Evolutionary conservation across 805 yeast genomes (phyloP).

Genomic region (Lachancea fermentati): DNA sequence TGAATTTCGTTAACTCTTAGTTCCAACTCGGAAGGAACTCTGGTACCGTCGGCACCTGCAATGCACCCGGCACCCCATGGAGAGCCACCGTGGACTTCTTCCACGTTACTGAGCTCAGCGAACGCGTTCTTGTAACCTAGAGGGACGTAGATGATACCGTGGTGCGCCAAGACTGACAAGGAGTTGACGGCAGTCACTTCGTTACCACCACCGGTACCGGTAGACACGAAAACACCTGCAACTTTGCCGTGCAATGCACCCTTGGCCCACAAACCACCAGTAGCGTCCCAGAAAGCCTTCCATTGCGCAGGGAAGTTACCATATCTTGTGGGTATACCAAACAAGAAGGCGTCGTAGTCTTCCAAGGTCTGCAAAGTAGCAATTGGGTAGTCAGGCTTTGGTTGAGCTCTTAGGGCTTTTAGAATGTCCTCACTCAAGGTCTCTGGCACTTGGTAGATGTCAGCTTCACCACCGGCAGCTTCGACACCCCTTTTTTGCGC

Average conservation of each 20-base stretch:
- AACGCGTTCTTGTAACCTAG: constrained; percentile 62
- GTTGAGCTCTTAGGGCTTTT: constrained; percentile 53
- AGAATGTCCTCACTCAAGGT: constrained; percentile 64
- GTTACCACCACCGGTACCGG: constrained; percentile 84
- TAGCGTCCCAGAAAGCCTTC: constrained; percentile 68
- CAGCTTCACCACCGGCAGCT: constrained; percentile 63
- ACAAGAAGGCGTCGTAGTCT: constrained; percentile 71
- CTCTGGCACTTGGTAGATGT: constrained; percentile 75
- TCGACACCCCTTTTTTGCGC: constrained; percentile 64
- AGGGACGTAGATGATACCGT: constrained; percentile 76
- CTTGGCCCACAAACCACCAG: constrained; percentile 74
- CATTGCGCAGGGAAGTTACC: constrained; percentile 79
- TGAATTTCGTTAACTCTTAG: constrained; percentile 57
- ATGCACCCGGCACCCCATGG: constrained; percentile 84
- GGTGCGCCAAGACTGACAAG: constrained; percentile 64
- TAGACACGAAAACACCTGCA: constrained; percentile 66
- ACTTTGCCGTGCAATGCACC: constrained; percentile 72
- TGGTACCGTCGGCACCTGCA: constrained; percentile 74
- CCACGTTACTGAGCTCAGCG: constrained; percentile 47
- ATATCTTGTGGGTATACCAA: constrained; percentile 83
- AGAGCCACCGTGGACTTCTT: constrained; percentile 72
- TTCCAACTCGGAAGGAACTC: constrained; percentile 60
- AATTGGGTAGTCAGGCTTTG: constrained; percentile 57
- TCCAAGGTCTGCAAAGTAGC: constrained; percentile 54
- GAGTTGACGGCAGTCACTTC: constrained; percentile 64